Evolutionary conservation across 129 eudicot species (phyloP).

Genomic region (Arctium lappa): DNA sequence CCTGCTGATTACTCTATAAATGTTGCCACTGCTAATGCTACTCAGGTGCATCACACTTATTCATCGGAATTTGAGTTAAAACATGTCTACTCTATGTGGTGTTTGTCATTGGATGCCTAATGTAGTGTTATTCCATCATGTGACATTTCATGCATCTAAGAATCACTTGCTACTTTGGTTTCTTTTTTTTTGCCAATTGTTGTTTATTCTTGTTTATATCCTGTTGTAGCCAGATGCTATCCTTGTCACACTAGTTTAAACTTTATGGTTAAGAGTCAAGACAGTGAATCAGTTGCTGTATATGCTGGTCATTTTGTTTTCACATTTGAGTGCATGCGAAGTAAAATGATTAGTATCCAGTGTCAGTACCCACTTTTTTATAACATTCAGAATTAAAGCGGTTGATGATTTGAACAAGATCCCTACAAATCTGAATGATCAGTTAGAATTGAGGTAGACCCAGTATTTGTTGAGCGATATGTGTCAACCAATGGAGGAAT

Average conservation of each 20-base stretch:
- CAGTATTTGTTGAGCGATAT: background rate
- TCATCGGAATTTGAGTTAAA: background rate
- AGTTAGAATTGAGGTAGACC: no score
- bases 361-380: no score
- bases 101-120: background rate
- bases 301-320: background rate
- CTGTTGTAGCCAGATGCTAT: background rate
- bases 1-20: constrained; percentile 80
- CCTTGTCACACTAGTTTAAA: background rate
- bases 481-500: background rate
- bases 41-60: constrained; percentile 54
- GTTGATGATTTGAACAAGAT: no score
- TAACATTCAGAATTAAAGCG: no score
- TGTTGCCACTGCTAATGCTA: constrained; percentile 94
- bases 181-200: background rate
- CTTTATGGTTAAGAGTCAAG: background rate
- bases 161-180: background rate
- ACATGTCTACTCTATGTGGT: background rate
- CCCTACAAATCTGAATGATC: no score
- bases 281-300: background rate
- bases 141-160: background rate
- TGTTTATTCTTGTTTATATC: background rate
- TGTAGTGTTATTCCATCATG: background rate
- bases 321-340: background rate
- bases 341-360: no score